Evolutionary conservation across 257 asterid genomes (phyloP), one percentile per base, ranked within the genome.

Genomic region (Primulina huaijiensis): DNA sequence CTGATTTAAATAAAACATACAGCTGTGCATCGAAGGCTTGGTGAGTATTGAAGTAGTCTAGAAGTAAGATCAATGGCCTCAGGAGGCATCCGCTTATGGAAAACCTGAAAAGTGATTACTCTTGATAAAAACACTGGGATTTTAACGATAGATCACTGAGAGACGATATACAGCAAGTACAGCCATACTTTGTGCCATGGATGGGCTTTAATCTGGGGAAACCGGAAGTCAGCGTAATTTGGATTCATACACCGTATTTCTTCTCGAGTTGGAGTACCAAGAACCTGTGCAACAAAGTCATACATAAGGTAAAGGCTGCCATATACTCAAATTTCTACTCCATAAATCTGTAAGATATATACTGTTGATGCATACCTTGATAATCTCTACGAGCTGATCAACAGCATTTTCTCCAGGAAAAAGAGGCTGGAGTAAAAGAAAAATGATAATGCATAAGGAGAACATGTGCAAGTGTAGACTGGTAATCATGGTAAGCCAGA

Each of bases 341-440:
- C 50, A 38, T n/a, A 65, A 35, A 35, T 65, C 31, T 35, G 11
- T 25, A 52, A 59, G 21, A 53, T 60, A 30, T 37, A 71, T 38
- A 57, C 53, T 60, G 58, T 72, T 59, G 67, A 17, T 17, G 65
- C 65, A 67, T 65, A 91, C 97, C 90, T 89, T 89, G 86, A 91
- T 91, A 64, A 91, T 91, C 89, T 89, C 96, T 21, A 91, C 97
- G 73, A 91, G 93, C 80, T 91, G 97, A 81, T 89, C 97, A 1
- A 91, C 97, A 20, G 96, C 97, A 84, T 85, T 91, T 83, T 89
- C 97, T 75, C 97, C 97, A 4, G 97, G 97, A 79, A 91, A 91
- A 62, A 91, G 82, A 10, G 95, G 96, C 97, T 91, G 95, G 56
- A 40, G 60, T 27, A 61, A 66, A 53, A 62, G 71, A 75, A 68